Conservation (phyloP, 495 filamentous ascomycete genomes). For the Pyrenula aspistea region DNA sequence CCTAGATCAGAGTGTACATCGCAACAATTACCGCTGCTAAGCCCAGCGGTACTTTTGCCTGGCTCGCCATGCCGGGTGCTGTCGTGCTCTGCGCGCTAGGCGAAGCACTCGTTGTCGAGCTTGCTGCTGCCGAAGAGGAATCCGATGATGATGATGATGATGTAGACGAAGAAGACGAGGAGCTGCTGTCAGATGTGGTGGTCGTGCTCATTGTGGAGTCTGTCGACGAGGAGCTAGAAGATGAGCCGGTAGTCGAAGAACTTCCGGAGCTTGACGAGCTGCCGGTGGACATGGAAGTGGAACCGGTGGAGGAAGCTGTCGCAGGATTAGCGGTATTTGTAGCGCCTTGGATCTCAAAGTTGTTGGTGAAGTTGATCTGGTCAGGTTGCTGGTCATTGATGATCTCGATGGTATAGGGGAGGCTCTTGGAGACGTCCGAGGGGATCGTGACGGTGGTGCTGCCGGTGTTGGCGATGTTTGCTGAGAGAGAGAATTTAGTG, state of each 20-base stretch:
- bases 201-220: not conserved
- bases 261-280: not conserved
- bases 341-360: conserved; percentile 40
- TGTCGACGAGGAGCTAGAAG: not conserved
- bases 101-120: not conserved
- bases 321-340: conserved; percentile 21
- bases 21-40: not conserved
- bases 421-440: conserved; percentile 24
- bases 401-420: conserved; percentile 50
- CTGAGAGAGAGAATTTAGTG: conserved; percentile 20
- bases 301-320: conserved; percentile 20
- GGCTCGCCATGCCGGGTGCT: not conserved
- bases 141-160: too few species aligned
- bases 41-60: not conserved
- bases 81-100: not conserved
- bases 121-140: not conserved
- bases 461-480: conserved; percentile 42
- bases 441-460: conserved; percentile 43
- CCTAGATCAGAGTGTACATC: too few species aligned
- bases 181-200: not conserved
- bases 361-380: conserved; percentile 45
- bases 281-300: conserved; percentile 14
- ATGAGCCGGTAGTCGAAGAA: not conserved
- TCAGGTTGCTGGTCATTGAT: conserved; percentile 28
- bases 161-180: not conserved